These are phyloP conservation scores for Curvularia eragrostidis DNA, from an alignment of 2,329 filamentous ascomycete genomes.

Conservation along the genomic window DNA sequence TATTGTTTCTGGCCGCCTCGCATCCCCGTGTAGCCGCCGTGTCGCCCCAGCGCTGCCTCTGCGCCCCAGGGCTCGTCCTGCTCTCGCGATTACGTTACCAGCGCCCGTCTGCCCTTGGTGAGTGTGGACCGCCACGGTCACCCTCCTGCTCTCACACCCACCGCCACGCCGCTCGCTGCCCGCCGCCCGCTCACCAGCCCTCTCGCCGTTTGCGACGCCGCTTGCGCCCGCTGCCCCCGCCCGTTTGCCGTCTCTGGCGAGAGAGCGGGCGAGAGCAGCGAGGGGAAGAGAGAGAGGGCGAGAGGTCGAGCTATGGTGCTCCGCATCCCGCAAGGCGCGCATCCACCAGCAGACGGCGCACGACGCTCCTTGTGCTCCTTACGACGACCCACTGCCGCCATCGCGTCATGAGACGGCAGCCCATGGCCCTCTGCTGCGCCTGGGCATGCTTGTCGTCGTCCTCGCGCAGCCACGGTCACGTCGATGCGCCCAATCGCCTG, in stretches of 20 bases:
- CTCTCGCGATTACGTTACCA: constrained; percentile 7
- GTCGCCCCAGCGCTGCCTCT: constrained; percentile 4
- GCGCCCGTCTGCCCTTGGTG: constrained; percentile 12
- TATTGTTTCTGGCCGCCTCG: neutral
- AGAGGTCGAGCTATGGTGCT: constrained; percentile 23
- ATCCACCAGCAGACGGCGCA: constrained; percentile 38
- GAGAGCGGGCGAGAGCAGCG: too few relatives aligned
- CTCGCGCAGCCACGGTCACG: constrained; percentile 45
- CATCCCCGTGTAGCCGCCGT: neutral
- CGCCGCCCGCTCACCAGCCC: neutral
- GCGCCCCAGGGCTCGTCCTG: constrained; percentile 2
- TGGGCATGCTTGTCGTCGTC: constrained; percentile 49
- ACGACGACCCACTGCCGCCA: constrained; percentile 22
- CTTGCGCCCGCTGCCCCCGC: constrained; percentile 21
- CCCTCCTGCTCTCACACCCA: constrained; percentile 1
- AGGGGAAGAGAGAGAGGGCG: neutral
- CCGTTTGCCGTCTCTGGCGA: neutral
- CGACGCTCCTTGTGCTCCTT: constrained; percentile 41
- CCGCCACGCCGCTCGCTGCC: neutral
- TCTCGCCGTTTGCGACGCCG: constrained; percentile 14
- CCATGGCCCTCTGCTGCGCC: constrained; percentile 33
- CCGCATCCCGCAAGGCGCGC: constrained; percentile 39
- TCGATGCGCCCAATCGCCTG: constrained; percentile 36
- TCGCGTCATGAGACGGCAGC: constrained; percentile 33
- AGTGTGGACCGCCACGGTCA: constrained; percentile 6